Conservation (phyloP, 2,329 filamentous ascomycete genomes). For the Plectosphaerella plurivora region DNA sequence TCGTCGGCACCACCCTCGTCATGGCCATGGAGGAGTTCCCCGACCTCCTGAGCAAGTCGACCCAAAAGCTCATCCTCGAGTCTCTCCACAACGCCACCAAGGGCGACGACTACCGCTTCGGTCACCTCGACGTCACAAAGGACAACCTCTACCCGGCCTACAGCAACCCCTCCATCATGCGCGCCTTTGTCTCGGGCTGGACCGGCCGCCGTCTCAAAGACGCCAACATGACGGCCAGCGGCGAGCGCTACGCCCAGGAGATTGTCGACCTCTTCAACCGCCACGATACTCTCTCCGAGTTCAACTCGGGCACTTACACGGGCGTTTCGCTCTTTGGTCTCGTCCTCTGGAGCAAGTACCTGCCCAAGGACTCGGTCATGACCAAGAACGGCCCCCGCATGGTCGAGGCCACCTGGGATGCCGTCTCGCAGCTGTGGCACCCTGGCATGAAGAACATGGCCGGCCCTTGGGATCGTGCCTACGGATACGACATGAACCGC, state of each 20-base stretch:
- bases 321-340: constrained; percentile 57
- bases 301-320: constrained; percentile 59
- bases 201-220: constrained; percentile 49
- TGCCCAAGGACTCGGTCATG: constrained; percentile 49
- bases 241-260: constrained; percentile 51
- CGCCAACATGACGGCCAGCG: constrained; percentile 53
- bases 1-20: constrained; percentile 55
- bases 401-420: constrained; percentile 47
- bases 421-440: constrained; percentile 50
- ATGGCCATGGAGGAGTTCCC: constrained; percentile 55
- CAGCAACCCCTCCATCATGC: constrained; percentile 58
- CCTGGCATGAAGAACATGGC: constrained; percentile 56
- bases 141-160: constrained; percentile 62
- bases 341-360: constrained; percentile 55
- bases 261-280: constrained; percentile 53
- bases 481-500: constrained; percentile 60
- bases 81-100: constrained; percentile 50
- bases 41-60: constrained; percentile 32
- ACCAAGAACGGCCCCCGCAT: constrained; percentile 44
- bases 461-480: constrained; percentile 60
- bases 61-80: constrained; percentile 40
- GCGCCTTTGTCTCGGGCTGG: constrained; percentile 58
- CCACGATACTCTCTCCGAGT: constrained; percentile 55
- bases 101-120: constrained; percentile 58
- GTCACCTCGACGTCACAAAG: constrained; percentile 50